A percentile compares a stretch with the other conserved stretches of the same genome.
Conservation (phyloP, 1,139 yeast species). For the Yamadazyma jaroonii region DNA sequence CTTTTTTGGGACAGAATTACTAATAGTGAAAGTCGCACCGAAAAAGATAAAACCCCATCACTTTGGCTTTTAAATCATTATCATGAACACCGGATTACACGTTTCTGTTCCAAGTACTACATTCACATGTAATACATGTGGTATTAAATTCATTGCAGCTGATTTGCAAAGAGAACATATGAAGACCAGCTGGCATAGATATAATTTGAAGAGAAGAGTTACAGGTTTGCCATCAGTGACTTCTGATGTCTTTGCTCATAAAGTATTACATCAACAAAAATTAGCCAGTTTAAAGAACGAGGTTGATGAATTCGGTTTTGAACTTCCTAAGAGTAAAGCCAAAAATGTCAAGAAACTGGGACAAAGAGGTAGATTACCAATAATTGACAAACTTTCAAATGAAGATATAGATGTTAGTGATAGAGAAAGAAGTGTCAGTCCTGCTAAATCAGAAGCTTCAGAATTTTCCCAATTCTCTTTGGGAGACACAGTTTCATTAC, state of each 20-base stretch:
- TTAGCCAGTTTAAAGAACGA: slow-evolving; percentile 31
- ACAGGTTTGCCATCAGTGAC: slow-evolving; percentile 79
- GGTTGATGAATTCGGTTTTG: slow-evolving; percentile 70
- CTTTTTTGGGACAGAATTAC: too few relatives aligned
- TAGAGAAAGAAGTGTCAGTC: slow-evolving; percentile 41
- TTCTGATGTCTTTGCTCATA: slow-evolving; percentile 80
- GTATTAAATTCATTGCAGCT: slow-evolving; percentile 70
- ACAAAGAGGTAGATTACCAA: slow-evolving; percentile 6
- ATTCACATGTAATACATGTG: slow-evolving; percentile 88
- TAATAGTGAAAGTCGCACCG: too few relatives aligned
- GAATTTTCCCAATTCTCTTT: slow-evolving; percentile 64
- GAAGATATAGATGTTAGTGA: slow-evolving; percentile 4
- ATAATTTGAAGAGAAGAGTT: slow-evolving; percentile 87
- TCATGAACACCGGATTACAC: slow-evolving; percentile 3
- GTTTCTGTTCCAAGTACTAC: slow-evolving; percentile 26
- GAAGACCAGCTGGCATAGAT: slow-evolving; percentile 97
- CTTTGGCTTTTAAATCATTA: background rate
- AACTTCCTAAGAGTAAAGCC: slow-evolving; percentile 18
- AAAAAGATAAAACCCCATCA: too few relatives aligned
- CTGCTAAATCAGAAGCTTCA: slow-evolving; percentile 53
- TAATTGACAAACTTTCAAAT: background rate
- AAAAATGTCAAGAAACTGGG: slow-evolving; percentile 9
- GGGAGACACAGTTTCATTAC: slow-evolving; percentile 26
- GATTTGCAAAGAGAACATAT: slow-evolving; percentile 85
- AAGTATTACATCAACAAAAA: slow-evolving; percentile 42